Conservation (phyloP, 345 rosid genomes). For the Brassica nigra region DNA sequence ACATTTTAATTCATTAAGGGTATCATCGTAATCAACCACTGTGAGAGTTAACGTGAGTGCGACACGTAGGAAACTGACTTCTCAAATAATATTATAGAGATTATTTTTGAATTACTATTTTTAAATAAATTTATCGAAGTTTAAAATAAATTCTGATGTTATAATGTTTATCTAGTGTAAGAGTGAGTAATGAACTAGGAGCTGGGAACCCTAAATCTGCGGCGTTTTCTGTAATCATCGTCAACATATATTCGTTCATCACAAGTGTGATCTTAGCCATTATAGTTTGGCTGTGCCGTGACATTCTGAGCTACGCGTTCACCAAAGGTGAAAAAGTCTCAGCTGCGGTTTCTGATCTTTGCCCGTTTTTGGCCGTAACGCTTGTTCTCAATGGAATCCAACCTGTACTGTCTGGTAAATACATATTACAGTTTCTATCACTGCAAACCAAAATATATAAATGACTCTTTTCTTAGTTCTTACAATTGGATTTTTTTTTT, state of each 20-base stretch:
- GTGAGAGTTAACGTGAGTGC: too few species aligned
- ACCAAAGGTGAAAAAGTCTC: slow-evolving; percentile 66
- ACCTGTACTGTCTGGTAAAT: slow-evolving; percentile 69
- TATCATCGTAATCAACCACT: too few species aligned
- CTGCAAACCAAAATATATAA: neutral
- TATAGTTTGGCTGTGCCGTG: slow-evolving; percentile 41
- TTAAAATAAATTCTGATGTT: neutral
- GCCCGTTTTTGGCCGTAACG: slow-evolving; percentile 64
- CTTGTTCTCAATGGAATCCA: slow-evolving; percentile 71
- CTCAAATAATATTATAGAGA: too few species aligned
- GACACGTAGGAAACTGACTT: too few species aligned
- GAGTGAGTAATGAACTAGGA: slow-evolving; percentile 88
- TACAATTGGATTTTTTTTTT: neutral
- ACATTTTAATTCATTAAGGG: too few species aligned
- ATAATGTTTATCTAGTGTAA: slow-evolving; percentile 51
- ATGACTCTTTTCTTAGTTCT: neutral
- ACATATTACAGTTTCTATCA: neutral
- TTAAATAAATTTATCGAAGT: neutral
- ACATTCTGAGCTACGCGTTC: slow-evolving; percentile 60
- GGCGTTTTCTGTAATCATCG: slow-evolving; percentile 57
- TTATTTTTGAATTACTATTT: neutral
- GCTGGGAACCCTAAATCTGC: slow-evolving; percentile 72
- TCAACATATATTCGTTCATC: slow-evolving; percentile 49
- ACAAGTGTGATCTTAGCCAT: slow-evolving; percentile 46
- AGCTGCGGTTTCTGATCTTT: slow-evolving; percentile 70